phyloP scores from a whole-genome alignment of 2,329 filamentous ascomycete species.

The Venturia carpophila region DNA sequence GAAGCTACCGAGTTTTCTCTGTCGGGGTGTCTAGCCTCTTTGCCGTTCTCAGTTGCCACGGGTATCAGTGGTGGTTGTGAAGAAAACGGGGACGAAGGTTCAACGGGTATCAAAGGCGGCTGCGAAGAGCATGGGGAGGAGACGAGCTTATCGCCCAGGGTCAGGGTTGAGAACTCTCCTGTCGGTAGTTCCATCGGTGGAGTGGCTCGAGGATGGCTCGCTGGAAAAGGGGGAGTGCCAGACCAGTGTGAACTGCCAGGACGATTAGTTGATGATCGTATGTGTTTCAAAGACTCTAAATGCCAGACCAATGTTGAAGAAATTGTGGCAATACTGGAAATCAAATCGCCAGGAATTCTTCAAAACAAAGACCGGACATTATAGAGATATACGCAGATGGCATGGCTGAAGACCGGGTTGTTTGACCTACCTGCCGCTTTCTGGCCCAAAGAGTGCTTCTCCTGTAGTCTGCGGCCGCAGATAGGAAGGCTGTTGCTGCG shows the following conservation, averaged over 20 bases:
- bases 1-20: slow-evolving; percentile 24
- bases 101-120: background rate
- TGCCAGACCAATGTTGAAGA: background rate
- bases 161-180: background rate
- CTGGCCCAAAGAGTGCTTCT: slow-evolving; percentile 13
- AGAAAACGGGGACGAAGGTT: slow-evolving; percentile 9
- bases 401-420: background rate
- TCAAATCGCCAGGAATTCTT: background rate
- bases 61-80: slow-evolving; percentile 18
- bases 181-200: slow-evolving; percentile 12
- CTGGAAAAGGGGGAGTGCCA: background rate
- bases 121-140: slow-evolving; percentile 5
- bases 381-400: background rate
- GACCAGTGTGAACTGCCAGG: background rate
- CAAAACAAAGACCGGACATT: background rate
- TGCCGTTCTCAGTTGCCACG: slow-evolving; percentile 24
- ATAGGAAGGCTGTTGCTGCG: slow-evolving; percentile 15
- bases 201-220: background rate
- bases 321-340: slow-evolving; percentile 11
- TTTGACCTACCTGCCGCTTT: slow-evolving; percentile 1
- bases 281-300: background rate
- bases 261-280: background rate
- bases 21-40: slow-evolving; percentile 21
- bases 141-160: background rate
- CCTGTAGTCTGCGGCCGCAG: slow-evolving; percentile 18